phyloP scores from a whole-genome alignment of 768 basidiomycete species.

The Trametes elegans region DNA sequence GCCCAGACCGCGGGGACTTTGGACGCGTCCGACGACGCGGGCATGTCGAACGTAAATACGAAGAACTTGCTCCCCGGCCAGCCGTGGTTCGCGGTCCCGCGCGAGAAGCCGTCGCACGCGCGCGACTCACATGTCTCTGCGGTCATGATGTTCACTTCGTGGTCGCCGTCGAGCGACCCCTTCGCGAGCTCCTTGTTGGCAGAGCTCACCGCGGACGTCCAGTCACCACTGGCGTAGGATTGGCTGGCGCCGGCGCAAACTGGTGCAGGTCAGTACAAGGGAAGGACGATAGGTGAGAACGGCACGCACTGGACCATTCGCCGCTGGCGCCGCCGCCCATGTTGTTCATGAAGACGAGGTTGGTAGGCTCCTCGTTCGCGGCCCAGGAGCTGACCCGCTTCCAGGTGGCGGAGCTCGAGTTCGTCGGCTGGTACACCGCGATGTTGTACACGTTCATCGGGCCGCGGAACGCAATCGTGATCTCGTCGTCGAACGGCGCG shows the following conservation, averaged over 20 bases:
- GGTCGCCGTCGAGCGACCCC: slow-evolving; percentile 11
- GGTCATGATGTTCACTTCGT: slow-evolving; percentile 30
- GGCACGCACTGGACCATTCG: slow-evolving; percentile 28
- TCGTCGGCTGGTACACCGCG: slow-evolving; percentile 29
- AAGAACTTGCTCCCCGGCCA: slow-evolving; percentile 29
- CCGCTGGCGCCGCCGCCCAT: slow-evolving; percentile 26
- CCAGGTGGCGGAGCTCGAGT: slow-evolving; percentile 26
- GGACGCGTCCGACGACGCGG: slow-evolving; percentile 18
- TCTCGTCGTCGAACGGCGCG: slow-evolving; percentile 31
- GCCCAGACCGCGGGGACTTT: slow-evolving; percentile 30
- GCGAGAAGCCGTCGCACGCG: slow-evolving; percentile 29
- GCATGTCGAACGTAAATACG: slow-evolving; percentile 31
- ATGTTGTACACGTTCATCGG: slow-evolving; percentile 29
- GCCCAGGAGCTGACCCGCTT: slow-evolving; percentile 27
- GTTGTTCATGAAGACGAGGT: slow-evolving; percentile 34
- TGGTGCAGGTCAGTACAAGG: slow-evolving; percentile 1
- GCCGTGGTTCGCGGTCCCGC: slow-evolving; percentile 31
- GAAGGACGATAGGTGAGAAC: background rate
- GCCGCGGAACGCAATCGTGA: slow-evolving; percentile 29
- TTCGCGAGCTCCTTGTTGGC: slow-evolving; percentile 23
- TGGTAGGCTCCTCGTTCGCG: slow-evolving; percentile 15
- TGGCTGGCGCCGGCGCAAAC: slow-evolving; percentile 31
- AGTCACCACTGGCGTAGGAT: slow-evolving; percentile 29
- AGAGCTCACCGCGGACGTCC: slow-evolving; percentile 22
- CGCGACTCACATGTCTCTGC: slow-evolving; percentile 16